Conservation (phyloP, 148 eudicot genomes). For the Heliosperma pusillum region DNA sequence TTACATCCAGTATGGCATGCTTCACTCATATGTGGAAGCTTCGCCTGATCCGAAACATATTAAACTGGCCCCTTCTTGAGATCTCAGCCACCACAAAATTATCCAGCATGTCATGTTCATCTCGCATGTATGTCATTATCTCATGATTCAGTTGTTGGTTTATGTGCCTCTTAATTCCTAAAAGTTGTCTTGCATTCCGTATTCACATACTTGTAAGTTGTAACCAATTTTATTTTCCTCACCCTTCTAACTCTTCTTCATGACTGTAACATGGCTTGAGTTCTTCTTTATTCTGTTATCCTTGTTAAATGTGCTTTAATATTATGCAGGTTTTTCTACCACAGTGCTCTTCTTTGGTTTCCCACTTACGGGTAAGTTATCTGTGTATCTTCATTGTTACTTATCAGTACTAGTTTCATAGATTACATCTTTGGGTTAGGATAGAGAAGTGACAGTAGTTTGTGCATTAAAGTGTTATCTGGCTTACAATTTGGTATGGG, state of each 20-base stretch:
- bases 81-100: neutral
- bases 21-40: no score
- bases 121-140: neutral
- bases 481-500: neutral
- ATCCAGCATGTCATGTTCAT: neutral
- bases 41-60: no score
- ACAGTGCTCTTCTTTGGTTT: conserved; percentile 93
- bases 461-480: neutral
- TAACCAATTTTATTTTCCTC: neutral
- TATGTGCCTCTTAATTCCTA: neutral
- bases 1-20: no score
- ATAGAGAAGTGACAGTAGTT: neutral
- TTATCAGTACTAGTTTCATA: neutral
- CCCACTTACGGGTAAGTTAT: conserved; percentile 82
- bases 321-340: conserved; percentile 69
- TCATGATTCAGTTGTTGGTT: neutral
- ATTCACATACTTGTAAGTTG: neutral
- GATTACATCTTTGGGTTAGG: neutral
- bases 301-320: neutral
- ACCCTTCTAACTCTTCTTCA: neutral
- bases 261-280: conserved; percentile 20
- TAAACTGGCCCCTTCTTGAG: neutral
- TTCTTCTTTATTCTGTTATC: neutral
- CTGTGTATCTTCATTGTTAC: neutral
- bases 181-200: neutral